Conservation (phyloP, 805 yeast species). For the Saccharomycopsis sp. region DNA sequence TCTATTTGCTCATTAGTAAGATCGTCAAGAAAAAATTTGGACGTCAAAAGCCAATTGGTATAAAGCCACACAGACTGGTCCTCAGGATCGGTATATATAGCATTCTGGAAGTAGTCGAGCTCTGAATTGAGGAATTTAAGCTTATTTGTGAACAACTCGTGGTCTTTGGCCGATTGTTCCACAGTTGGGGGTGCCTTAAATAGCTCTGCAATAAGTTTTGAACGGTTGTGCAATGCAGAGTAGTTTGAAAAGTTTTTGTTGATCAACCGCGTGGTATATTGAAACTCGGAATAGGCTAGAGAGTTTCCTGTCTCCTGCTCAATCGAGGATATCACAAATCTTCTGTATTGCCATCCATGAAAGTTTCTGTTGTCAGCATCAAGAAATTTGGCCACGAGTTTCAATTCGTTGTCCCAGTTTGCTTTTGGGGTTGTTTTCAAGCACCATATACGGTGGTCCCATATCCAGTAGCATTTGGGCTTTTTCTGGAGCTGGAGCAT, state of each 20-base stretch:
- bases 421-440: conserved; percentile 45
- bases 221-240: conserved; percentile 93
- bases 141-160: conserved; percentile 27
- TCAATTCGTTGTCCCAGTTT: conserved; percentile 67
- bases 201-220: conserved; percentile 55
- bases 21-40: conserved; percentile 31
- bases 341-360: conserved; percentile 94
- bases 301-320: conserved; percentile 26
- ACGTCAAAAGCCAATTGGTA: conserved; percentile 66
- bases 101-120: conserved; percentile 64
- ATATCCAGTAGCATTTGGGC: conserved; percentile 95
- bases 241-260: conserved; percentile 83
- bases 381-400: conserved; percentile 60
- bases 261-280: conserved; percentile 72
- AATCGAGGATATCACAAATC: conserved; percentile 50
- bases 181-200: conserved; percentile 26
- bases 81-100: conserved; percentile 86
- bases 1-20: conserved; percentile 29
- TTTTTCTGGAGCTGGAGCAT: conserved; percentile 49
- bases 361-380: conserved; percentile 74
- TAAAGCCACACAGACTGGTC: conserved; percentile 94
- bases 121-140: conserved; percentile 45
- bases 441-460: conserved; percentile 91
- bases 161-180: conserved; percentile 21
- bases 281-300: conserved; percentile 49